Evolutionary conservation across 768 basidiomycete species (phyloP).

Genomic region (Austroboletus eburneus): DNA sequence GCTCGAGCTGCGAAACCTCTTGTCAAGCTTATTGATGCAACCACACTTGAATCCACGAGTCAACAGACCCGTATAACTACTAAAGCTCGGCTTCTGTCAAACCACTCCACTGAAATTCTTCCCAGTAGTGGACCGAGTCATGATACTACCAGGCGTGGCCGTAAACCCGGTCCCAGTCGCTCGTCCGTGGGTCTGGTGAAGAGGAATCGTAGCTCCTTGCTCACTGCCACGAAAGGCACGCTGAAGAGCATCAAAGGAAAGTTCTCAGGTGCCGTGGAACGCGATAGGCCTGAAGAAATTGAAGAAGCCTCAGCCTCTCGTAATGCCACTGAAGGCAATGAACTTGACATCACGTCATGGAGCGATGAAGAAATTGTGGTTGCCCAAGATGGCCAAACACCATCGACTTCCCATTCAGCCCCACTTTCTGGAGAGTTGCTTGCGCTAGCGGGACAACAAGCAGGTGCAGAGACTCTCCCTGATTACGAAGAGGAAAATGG

Average conservation of each 20-base stretch:
- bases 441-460: slow-evolving; percentile 45
- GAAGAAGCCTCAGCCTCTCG: slow-evolving; percentile 6
- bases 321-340: slow-evolving; percentile 4
- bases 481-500: slow-evolving; percentile 53
- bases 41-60: slow-evolving; percentile 18
- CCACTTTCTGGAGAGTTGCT: slow-evolving; percentile 45
- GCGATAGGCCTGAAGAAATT: slow-evolving; percentile 20
- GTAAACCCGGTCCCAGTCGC: slow-evolving; percentile 49
- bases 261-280: slow-evolving; percentile 20
- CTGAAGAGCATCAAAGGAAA: slow-evolving; percentile 50
- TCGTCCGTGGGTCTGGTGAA: slow-evolving; percentile 41
- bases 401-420: slow-evolving; percentile 2
- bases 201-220: slow-evolving; percentile 47
- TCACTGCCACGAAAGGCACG: slow-evolving; percentile 50
- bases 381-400: slow-evolving; percentile 7
- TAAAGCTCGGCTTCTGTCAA: slow-evolving; percentile 44
- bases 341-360: slow-evolving; percentile 12
- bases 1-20: slow-evolving; percentile 48
- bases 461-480: slow-evolving; percentile 39
- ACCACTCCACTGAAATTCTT: slow-evolving; percentile 4
- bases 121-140: slow-evolving; percentile 11
- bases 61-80: slow-evolving; percentile 42
- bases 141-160: slow-evolving; percentile 8
- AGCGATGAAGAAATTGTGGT: slow-evolving; percentile 16
- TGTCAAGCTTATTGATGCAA: slow-evolving; percentile 47